These are phyloP conservation scores for Malus sieversii DNA, from an alignment of 306 rosid species.

Conservation along the genomic window DNA sequence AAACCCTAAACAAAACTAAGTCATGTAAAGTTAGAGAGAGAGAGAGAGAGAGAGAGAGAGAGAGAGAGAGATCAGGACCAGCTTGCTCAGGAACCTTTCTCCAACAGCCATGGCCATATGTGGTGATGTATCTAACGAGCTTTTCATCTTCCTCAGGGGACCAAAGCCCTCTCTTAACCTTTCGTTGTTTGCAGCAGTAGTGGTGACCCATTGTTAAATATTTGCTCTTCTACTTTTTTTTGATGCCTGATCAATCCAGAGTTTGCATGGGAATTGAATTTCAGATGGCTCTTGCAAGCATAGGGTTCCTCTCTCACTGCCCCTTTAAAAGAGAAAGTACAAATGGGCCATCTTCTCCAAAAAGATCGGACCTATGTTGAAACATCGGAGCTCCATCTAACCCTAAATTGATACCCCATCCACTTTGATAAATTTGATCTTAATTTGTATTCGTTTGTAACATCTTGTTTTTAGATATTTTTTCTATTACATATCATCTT, in stretches of 20 bases:
- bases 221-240: not conserved
- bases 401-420: constrained; percentile 77
- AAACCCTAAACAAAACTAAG: not conserved
- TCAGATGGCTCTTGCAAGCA: constrained; percentile 2
- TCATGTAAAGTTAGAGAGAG: not conserved
- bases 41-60: not conserved
- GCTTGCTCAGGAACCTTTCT: constrained; percentile 98
- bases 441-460: not conserved
- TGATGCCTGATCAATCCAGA: not conserved
- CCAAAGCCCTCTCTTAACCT: constrained; percentile 98
- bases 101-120: constrained; percentile 96
- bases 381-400: constrained; percentile 55
- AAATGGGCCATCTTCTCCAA: constrained; percentile 30
- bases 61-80: constrained; percentile 22
- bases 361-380: constrained; percentile 39
- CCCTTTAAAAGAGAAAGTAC: constrained; percentile 21
- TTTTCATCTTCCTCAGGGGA: constrained; percentile 97
- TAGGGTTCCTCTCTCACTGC: constrained; percentile 12
- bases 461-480: not conserved
- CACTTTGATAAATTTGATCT: constrained; percentile 10
- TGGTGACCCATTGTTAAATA: constrained; percentile 67
- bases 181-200: constrained; percentile 95
- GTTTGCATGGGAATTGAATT: not conserved
- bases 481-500: not conserved
- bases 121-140: constrained; percentile 79